These are phyloP conservation scores for Xylaria sp. DNA, from an alignment of 2,329 filamentous ascomycete genomes.

Conservation along the genomic window DNA sequence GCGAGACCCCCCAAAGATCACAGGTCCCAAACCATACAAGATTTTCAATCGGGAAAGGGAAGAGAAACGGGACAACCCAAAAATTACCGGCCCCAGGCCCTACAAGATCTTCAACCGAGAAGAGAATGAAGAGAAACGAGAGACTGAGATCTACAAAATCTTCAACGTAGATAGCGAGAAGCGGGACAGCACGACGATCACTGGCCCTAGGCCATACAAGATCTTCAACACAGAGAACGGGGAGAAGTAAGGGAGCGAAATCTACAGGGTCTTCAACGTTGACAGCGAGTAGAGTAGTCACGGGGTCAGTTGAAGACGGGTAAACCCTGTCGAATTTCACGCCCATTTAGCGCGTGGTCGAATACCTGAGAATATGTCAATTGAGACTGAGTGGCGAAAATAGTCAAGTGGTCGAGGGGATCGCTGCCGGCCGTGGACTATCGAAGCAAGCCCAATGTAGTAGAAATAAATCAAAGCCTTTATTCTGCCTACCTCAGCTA, in stretches of 20 bases:
- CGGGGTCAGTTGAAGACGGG: neutral
- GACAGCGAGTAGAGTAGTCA: neutral
- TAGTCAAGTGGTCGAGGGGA: too few relatives aligned
- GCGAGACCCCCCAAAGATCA: neutral
- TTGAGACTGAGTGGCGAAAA: too few relatives aligned
- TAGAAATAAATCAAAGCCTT: too few relatives aligned
- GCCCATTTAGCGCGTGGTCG: too few relatives aligned
- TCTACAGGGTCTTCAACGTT: neutral
- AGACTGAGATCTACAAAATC: neutral
- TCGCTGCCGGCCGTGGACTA: too few relatives aligned
- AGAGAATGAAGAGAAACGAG: too few relatives aligned
- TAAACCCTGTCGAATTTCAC: neutral
- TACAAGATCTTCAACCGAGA: conserved; percentile 2
- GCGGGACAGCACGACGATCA: neutral
- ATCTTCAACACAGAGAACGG: neutral
- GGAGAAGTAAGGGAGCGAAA: too few relatives aligned
- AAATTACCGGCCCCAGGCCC: neutral
- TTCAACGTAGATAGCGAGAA: neutral
- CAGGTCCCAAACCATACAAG: too few relatives aligned
- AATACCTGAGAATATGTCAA: neutral
- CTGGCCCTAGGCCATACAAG: neutral
- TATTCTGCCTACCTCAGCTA: too few relatives aligned
- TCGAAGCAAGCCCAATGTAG: too few relatives aligned
- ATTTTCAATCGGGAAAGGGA: too few relatives aligned
- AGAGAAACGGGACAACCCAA: neutral